Evolutionary conservation across 2,329 filamentous ascomycete genomes (phyloP), one percentile per base, ranked within the genome.

Genomic region (Zymoseptoria brevis): DNA sequence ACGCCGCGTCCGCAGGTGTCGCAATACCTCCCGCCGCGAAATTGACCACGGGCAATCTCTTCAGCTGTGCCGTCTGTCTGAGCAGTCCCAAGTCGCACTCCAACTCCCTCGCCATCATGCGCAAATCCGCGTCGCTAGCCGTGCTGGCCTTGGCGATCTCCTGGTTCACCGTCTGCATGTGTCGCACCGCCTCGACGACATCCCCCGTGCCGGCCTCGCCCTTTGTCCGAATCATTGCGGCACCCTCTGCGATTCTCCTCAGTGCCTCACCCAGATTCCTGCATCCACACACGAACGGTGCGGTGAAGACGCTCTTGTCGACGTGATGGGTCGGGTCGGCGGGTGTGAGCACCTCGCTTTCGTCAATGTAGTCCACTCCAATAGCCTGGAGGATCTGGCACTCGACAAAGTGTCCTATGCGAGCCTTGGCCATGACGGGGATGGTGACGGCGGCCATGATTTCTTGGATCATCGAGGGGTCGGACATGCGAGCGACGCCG

Each of bases 21-120:
- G 94, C 94, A n/a, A 99, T 89, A 59, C 94, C 94, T n/a, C 94
- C 94, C 3, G 94, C 94, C 0, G 94, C 94, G 69, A 99, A 97
- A 81, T 97, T 97, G 65, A 99, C 94, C 0, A 97, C 93, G 2
- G 94, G 94, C 57, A 99, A 80, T 55, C 94, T 83, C 50, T 91
- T 91, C 64, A 95, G 81, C 79, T 91, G 85, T 1, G 91, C 93
- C 0, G 90, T 93, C 80, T 96, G 86, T 74, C 87, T 88, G 35
- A 99, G 83, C 62, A 99, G 80, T 8, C 85, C 83, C 60, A 85
- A 89, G 59, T 94, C 88, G 57, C 84, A 86, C 63, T 87, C 88
- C 54, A 96, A 82, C 73, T 95, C 87, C 68, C 92, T 87, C 6
- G 93, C 93, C 61, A 91, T 81, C 49, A 87, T 84, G 55, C 91